Evolutionary conservation across 306 rosid genomes (phyloP), one percentile per base, ranked within the genome.

Genomic region (Styphnolobium japonicum): DNA sequence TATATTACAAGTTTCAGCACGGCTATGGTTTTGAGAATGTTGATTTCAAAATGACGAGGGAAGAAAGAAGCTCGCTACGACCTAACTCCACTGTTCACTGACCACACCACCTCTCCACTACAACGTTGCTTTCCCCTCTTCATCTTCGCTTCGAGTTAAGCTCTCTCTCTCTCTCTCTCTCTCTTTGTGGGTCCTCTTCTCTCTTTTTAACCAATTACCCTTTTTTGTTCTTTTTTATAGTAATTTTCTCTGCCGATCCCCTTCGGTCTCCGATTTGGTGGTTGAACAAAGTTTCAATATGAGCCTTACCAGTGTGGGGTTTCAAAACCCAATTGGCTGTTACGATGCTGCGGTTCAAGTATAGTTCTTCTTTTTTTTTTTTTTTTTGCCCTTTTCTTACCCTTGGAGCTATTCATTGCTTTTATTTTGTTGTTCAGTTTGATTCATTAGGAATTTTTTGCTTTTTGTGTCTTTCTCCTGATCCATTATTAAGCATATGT

Each of bases 261-360:
- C 61, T 48, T 15, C 29, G 14, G 39, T 7, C 39, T 43, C 57
- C 36, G 60, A 57, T 71, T 51, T 60, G 1, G 19, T 22, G 56
- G 29, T 6, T 71, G 71, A 43, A 18, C 11, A 56, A 52, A 33
- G 39, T 67, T 58, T 67, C 72, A 43, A 53, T 11, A 85, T 87
- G 88, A 85, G 23, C 66, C 82, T 62, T 61, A 74, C 87, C 67
- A 75, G 64, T 45, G 12, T 75, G 42, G 89, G 78, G 18, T 85
- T 73, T 53, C 89, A 85, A 36, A 88, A 85, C 9, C 89, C 94
- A 11, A 88, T 95, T 4, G 98, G 98, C 10, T 91, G 85, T 61
- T 91, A 92, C 79, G 84, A 84, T 81, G 88, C 97, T 34, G 86
- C 98, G 21, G 90, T 95, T 84, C 98, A 95, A 82, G 98, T 94